Evolutionary conservation across 169 alveolate species (phyloP).

Genomic region (Cryptosporidium viatorum): DNA sequence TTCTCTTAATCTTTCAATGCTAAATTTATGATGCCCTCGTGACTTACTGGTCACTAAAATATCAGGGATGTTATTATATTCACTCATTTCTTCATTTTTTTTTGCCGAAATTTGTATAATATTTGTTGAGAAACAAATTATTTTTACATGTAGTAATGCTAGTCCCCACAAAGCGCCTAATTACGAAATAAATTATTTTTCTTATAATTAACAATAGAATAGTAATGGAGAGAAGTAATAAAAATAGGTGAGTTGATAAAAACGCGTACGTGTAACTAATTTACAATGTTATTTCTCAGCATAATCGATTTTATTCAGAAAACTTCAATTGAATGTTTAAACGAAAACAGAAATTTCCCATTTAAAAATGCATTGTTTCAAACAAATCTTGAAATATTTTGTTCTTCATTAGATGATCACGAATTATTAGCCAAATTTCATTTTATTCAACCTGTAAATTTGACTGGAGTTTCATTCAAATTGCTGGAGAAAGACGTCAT

Average conservation of each 20-base stretch:
- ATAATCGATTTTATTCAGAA: conserved; percentile 25
- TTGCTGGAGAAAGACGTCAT: conserved; percentile 6
- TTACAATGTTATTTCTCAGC: background rate
- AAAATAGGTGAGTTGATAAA: background rate
- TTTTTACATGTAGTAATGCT: conserved; percentile 15
- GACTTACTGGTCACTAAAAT: background rate
- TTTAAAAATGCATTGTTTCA: conserved; percentile 44
- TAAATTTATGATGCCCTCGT: background rate
- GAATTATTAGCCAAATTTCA: conserved; percentile 28
- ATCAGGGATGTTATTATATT: background rate
- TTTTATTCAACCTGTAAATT: conserved; percentile 30
- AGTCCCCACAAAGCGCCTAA: conserved; percentile 55
- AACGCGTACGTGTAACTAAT: background rate
- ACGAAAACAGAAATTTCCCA: conserved; percentile 31
- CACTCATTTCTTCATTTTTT: conserved; percentile 4
- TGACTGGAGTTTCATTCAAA: conserved; percentile 19
- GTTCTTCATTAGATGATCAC: conserved; percentile 58
- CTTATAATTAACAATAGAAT: background rate
- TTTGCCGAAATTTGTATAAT: background rate
- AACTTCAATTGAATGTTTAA: conserved; percentile 22
- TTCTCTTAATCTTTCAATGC: conserved; percentile 30
- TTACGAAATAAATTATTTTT: background rate
- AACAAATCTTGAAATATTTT: conserved; percentile 14
- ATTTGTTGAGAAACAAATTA: background rate
- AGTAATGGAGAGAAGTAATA: background rate